Evolutionary conservation across 345 rosid genomes (phyloP).

Genomic region (Brassica napus): Da-Ae NC_063436.1:33504501-33505000

Average conservation of each 20-base stretch:
- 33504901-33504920: neutral
- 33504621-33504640: neutral
- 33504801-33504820: neutral
- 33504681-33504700: constrained; percentile 58
- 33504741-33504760: constrained; percentile 54
- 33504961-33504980: neutral
- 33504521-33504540: constrained; percentile 42
- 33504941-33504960: neutral
- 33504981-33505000: neutral
- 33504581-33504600: neutral
- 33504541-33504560: constrained; percentile 60
- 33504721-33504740: constrained; percentile 49
- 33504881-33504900: neutral
- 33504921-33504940: neutral
- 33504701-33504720: constrained; percentile 75
- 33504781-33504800: neutral
- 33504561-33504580: constrained; percentile 1
- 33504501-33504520: constrained; percentile 40
- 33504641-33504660: neutral
- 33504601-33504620: neutral
- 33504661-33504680: constrained; percentile 49
- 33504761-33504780: neutral
- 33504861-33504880: neutral
- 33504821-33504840: neutral
- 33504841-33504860: neutral